phyloP scores from a whole-genome alignment of 371 early-diverging fungal genomes.

The Lichtheimia ramosa region DNA sequence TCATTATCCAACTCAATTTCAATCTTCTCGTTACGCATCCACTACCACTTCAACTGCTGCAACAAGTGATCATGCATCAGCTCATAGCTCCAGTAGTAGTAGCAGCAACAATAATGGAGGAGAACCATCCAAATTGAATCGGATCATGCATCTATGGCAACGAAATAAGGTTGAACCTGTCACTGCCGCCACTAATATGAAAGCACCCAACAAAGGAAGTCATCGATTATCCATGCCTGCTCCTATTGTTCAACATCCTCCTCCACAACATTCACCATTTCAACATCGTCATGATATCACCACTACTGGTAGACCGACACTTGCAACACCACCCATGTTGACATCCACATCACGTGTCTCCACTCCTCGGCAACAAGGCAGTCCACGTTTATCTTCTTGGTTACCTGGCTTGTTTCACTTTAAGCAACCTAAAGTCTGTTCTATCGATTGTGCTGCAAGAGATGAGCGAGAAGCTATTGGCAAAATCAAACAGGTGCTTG shows the following conservation, averaged over 20 bases:
- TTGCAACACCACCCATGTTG: background rate
- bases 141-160: slow-evolving; percentile 19
- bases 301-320: background rate
- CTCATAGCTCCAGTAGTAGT: background rate
- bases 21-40: background rate
- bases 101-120: background rate
- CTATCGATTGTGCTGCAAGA: slow-evolving; percentile 43
- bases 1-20: background rate
- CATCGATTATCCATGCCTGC: slow-evolving; percentile 19
- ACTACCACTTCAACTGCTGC: background rate
- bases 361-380: slow-evolving; percentile 1
- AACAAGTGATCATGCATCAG: background rate
- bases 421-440: slow-evolving; percentile 32
- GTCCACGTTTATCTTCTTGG: slow-evolving; percentile 20
- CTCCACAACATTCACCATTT: no score
- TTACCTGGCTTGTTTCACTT: slow-evolving; percentile 24
- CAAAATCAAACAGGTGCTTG: slow-evolving; percentile 39
- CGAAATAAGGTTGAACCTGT: slow-evolving; percentile 14
- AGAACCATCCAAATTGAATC: slow-evolving; percentile 13
- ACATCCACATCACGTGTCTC: background rate
- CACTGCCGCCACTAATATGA: background rate
- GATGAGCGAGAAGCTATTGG: slow-evolving; percentile 47
- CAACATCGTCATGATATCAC: background rate
- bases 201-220: slow-evolving; percentile 9
- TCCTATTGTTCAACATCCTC: slow-evolving; percentile 1